A percentile compares a stretch with the other conserved stretches of the same genome.
Evolutionary conservation across 1,284 basidiomycete genomes (phyloP).

Genomic region (Apiotrichum brassicae): DNA sequence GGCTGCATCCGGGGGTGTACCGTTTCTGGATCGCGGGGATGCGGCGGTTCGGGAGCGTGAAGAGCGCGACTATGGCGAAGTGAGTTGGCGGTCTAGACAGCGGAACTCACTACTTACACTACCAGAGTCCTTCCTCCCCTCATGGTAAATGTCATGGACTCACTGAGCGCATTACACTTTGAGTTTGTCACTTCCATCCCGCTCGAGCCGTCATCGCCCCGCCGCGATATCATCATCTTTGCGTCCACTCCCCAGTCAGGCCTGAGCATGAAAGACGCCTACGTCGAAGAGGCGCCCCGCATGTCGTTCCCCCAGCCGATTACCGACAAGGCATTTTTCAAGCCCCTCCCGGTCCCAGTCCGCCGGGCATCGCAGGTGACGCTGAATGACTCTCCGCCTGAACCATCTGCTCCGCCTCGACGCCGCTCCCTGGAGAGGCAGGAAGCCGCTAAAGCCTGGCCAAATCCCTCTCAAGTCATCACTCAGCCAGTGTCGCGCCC

Average conservation of each 20-base stretch:
- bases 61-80: slow-evolving; percentile 24
- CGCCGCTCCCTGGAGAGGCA: too few species aligned
- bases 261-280: slow-evolving; percentile 12
- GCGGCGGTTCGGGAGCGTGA: slow-evolving; percentile 27
- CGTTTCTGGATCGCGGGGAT: slow-evolving; percentile 40
- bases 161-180: slow-evolving; percentile 27
- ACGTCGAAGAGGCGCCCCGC: neutral
- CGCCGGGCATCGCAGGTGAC: too few species aligned
- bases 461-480: too few species aligned
- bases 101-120: neutral
- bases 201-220: slow-evolving; percentile 25
- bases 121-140: slow-evolving; percentile 33
- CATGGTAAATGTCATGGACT: slow-evolving; percentile 29
- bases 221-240: slow-evolving; percentile 40
- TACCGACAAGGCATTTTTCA: too few species aligned
- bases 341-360: too few species aligned
- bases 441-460: too few species aligned
- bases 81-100: slow-evolving; percentile 15
- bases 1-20: slow-evolving; percentile 41
- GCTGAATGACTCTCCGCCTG: too few species aligned
- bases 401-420: too few species aligned
- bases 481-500: too few species aligned
- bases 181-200: slow-evolving; percentile 30
- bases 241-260: slow-evolving; percentile 27
- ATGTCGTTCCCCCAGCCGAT: too few species aligned